Percentiles rank a stretch among this genome's conserved stretches.
Evolutionary conservation across 2,329 filamentous ascomycete genomes (phyloP).

Genomic region (Fusarium beomiforme): DNA sequence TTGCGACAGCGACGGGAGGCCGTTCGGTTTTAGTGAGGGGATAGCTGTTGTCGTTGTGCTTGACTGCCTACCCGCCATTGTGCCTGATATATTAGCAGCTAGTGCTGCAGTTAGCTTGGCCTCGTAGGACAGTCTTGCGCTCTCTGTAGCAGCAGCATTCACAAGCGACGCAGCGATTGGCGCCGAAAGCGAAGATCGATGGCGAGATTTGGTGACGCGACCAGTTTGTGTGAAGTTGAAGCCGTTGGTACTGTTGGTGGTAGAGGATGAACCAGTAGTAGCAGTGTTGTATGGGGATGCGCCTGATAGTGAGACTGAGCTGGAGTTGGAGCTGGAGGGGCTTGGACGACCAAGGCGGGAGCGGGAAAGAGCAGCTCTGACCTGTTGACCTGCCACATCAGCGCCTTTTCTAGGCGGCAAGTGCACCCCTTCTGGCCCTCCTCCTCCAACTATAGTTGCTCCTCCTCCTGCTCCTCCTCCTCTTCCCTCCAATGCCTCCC

Average conservation of each 20-base stretch:
- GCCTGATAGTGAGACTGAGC: slow-evolving; percentile 18
- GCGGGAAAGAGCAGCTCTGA: slow-evolving; percentile 35
- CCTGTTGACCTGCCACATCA: slow-evolving; percentile 34
- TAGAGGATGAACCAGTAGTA: neutral
- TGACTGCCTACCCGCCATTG: slow-evolving; percentile 26
- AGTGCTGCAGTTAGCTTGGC: slow-evolving; percentile 31
- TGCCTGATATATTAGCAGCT: slow-evolving; percentile 18
- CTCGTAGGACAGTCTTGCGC: slow-evolving; percentile 33
- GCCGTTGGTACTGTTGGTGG: neutral
- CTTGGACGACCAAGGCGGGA: slow-evolving; percentile 31
- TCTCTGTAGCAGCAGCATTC: slow-evolving; percentile 35
- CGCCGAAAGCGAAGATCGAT: slow-evolving; percentile 34
- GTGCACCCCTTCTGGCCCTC: slow-evolving; percentile 22
- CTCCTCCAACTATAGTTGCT: neutral
- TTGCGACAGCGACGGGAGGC: slow-evolving; percentile 13
- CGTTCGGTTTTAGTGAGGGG: slow-evolving; percentile 26
- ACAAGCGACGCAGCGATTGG: slow-evolving; percentile 34
- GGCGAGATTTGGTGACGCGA: slow-evolving; percentile 42
- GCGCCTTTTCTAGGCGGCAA: slow-evolving; percentile 34
- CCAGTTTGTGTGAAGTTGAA: slow-evolving; percentile 38
- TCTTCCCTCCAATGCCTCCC: neutral
- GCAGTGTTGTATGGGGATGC: slow-evolving; percentile 27
- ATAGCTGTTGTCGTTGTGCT: slow-evolving; percentile 28
- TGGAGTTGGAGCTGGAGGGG: slow-evolving; percentile 22
- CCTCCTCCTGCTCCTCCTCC: slow-evolving; percentile 12